A percentile compares a stretch with the other conserved stretches of the same genome.
Evolutionary conservation across 139 green algal genomes (phyloP).

Genomic region (Ettlia oleoabundans): DNA sequence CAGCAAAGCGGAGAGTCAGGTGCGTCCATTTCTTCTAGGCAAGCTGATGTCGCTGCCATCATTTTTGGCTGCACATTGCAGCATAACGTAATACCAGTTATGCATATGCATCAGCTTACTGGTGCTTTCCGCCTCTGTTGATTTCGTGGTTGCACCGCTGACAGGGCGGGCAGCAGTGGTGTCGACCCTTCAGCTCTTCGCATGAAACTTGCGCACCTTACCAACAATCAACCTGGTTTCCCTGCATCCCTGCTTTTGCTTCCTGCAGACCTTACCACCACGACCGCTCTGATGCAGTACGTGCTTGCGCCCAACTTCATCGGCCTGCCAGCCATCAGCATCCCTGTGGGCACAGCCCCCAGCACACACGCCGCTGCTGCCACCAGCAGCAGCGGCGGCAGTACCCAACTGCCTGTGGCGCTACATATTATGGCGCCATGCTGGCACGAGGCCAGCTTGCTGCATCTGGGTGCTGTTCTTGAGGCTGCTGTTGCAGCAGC

Average conservation of each 20-base stretch:
- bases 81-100: no score
- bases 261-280: constrained; percentile 51
- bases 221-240: background rate
- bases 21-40: background rate
- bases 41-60: no score
- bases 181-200: background rate
- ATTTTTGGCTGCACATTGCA: no score
- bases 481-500: constrained; percentile 40
- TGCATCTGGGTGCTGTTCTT: constrained; percentile 54
- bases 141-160: no score
- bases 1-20: constrained; percentile 39
- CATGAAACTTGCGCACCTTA: background rate
- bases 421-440: constrained; percentile 82
- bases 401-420: constrained; percentile 62
- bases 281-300: constrained; percentile 71
- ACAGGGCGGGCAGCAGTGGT: no score
- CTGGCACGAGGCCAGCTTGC: constrained; percentile 69
- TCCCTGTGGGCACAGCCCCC: constrained; percentile 60
- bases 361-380: constrained; percentile 20
- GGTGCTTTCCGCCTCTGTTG: no score
- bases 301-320: constrained; percentile 65
- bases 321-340: constrained; percentile 71
- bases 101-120: no score
- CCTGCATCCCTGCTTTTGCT: no score
- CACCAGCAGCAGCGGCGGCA: no score